Conservation (phyloP, 768 basidiomycete species). For the Phlebiopsis flavidoalba region DNA sequence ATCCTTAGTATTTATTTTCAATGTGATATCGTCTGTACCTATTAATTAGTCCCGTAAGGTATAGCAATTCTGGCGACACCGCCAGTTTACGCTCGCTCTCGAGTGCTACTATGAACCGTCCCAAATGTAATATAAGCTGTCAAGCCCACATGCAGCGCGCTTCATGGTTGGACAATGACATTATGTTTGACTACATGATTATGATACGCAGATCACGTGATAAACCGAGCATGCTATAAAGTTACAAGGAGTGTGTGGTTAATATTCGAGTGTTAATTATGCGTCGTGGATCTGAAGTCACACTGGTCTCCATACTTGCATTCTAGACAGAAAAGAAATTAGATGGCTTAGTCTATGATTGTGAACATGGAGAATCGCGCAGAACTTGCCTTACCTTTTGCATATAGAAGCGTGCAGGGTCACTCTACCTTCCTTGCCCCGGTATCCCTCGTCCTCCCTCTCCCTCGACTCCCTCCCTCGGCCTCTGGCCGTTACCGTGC, state of each 20-base stretch:
- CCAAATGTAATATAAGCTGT: neutral
- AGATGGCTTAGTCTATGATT: conserved; percentile 32
- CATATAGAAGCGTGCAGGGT: conserved; percentile 87
- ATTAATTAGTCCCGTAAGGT: conserved; percentile 2
- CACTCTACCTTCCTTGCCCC: conserved; percentile 81
- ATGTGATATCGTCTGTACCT: conserved; percentile 12
- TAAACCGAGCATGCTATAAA: neutral
- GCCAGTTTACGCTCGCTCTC: conserved; percentile 1
- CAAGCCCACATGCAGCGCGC: neutral
- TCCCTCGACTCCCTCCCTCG: conserved; percentile 45
- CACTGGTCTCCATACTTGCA: conserved; percentile 88
- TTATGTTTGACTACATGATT: neutral
- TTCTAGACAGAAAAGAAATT: conserved; percentile 46
- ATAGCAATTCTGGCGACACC: neutral
- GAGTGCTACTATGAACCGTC: neutral
- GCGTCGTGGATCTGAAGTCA: conserved; percentile 72
- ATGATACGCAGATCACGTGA: neutral
- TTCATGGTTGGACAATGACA: neutral
- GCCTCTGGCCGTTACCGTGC: no score
- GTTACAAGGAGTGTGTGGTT: neutral
- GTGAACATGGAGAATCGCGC: conserved; percentile 28
- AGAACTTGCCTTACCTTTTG: conserved; percentile 94
- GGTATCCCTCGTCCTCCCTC: conserved; percentile 61
- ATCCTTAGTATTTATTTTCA: conserved; percentile 12
- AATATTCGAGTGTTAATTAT: conserved; percentile 2